These are phyloP conservation scores for Sergeia podlipaevii DNA, from an alignment of 208 protist species.

Conservation along the genomic window DNA sequence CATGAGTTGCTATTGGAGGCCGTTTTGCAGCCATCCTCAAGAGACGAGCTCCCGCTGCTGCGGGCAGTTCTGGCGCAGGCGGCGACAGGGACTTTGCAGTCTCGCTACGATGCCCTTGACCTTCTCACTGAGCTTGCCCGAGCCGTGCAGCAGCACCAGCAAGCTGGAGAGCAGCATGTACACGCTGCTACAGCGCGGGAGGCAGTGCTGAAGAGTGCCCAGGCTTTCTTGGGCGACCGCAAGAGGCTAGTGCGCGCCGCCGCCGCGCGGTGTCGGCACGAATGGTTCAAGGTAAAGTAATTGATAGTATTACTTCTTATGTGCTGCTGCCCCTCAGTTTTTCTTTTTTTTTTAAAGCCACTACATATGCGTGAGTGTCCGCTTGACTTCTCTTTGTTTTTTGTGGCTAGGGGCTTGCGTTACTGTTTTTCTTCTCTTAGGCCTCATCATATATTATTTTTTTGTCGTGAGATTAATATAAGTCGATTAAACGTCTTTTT, in stretches of 20 bases:
- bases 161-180: not conserved
- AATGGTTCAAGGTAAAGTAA: conserved; percentile 56
- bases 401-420: no score
- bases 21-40: not conserved
- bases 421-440: no score
- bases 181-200: conserved; percentile 12
- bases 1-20: no score
- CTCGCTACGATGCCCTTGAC: conserved; percentile 20
- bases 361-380: no score
- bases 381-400: no score
- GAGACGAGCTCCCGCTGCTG: conserved; percentile 9
- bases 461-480: no score
- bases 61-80: conserved; percentile 13
- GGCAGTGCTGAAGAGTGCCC: conserved; percentile 29
- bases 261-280: conserved; percentile 45
- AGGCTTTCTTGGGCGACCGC: conserved; percentile 37
- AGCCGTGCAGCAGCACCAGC: conserved; percentile 9
- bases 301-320: conserved; percentile 14
- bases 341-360: conserved; percentile 6
- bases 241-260: conserved; percentile 62
- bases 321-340: conserved; percentile 4
- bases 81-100: not conserved
- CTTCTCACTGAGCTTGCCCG: conserved; percentile 9
- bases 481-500: no score
- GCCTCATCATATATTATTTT: conserved; percentile 5